phyloP scores from a whole-genome alignment of 1,284 basidiomycete genomes.

The Hemileia vastatrix region DNA sequence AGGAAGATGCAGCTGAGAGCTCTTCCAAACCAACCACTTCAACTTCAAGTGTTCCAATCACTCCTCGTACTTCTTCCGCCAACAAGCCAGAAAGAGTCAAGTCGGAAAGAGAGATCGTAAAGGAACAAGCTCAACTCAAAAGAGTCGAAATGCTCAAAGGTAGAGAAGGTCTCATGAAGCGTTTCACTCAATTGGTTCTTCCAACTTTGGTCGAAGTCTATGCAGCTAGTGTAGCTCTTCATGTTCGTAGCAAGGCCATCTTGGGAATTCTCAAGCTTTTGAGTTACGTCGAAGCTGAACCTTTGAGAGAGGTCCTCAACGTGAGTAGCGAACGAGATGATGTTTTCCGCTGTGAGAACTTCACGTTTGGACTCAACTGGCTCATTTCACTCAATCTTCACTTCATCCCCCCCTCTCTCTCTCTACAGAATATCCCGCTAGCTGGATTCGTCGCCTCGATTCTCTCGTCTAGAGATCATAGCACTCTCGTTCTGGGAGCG shows the following conservation, averaged over 20 bases:
- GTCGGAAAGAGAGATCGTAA: conserved; percentile 28
- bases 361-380: too few species aligned
- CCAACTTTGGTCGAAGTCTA: conserved; percentile 40
- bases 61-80: conserved; percentile 4
- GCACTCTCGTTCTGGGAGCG: conserved; percentile 30
- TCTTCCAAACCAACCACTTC: too few species aligned
- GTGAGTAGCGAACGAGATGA: neutral
- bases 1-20: neutral
- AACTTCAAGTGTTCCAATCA: too few species aligned
- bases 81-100: conserved; percentile 29
- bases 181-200: conserved; percentile 38
- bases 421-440: conserved; percentile 32
- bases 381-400: too few species aligned
- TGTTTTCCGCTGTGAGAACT: too few species aligned
- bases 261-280: conserved; percentile 38
- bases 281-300: conserved; percentile 35
- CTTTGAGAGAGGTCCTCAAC: conserved; percentile 30
- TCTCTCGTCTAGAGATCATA: conserved; percentile 35
- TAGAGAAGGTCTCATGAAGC: conserved; percentile 32
- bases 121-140: conserved; percentile 31
- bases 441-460: conserved; percentile 39
- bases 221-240: conserved; percentile 36
- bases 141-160: conserved; percentile 35
- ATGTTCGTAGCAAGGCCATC: conserved; percentile 35
- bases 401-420: neutral